Percentiles rank a stretch among this genome's conserved stretches.
phyloP scores from a whole-genome alignment of 345 rosid species.

The Linum tenue region DNA sequence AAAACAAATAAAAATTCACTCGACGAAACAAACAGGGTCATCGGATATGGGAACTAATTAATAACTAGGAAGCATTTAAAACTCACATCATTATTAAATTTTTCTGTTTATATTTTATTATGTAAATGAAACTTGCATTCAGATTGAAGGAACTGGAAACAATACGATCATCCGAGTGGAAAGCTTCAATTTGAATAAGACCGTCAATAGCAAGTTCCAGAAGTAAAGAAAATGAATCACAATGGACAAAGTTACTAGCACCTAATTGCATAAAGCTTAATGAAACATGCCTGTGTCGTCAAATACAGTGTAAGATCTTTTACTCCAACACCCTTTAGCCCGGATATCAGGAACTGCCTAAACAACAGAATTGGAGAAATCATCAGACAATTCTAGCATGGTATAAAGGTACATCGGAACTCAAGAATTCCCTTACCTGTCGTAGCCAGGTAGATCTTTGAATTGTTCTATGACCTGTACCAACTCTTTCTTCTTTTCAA shows the following conservation, averaged over 20 bases:
- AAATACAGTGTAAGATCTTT: conserved; percentile 61
- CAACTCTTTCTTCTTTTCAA: conserved; percentile 70
- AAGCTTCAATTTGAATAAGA: no score
- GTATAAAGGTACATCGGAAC: conserved; percentile 2
- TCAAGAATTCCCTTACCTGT: conserved; percentile 39
- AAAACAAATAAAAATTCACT: background rate
- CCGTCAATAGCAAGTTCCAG: background rate
- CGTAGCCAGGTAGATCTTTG: conserved; percentile 71
- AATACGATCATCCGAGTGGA: no score
- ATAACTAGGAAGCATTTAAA: no score
- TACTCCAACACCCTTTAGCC: conserved; percentile 75
- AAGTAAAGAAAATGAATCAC: background rate
- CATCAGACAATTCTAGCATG: conserved; percentile 9
- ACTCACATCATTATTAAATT: no score
- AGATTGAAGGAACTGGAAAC: no score
- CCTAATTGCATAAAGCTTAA: background rate
- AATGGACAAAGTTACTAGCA: background rate
- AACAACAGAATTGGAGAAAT: conserved; percentile 13
- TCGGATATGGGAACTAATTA: no score
- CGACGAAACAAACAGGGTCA: background rate
- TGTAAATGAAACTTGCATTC: no score
- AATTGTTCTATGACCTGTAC: conserved; percentile 65
- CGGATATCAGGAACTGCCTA: conserved; percentile 83
- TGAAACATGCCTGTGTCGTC: conserved; percentile 48
- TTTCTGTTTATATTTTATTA: no score